A percentile compares a stretch with the other conserved stretches of the same genome.
These are phyloP conservation scores for Penicillium psychrosexuale DNA, from an alignment of 2,329 filamentous ascomycete genomes.

Conservation along the genomic window DNA sequence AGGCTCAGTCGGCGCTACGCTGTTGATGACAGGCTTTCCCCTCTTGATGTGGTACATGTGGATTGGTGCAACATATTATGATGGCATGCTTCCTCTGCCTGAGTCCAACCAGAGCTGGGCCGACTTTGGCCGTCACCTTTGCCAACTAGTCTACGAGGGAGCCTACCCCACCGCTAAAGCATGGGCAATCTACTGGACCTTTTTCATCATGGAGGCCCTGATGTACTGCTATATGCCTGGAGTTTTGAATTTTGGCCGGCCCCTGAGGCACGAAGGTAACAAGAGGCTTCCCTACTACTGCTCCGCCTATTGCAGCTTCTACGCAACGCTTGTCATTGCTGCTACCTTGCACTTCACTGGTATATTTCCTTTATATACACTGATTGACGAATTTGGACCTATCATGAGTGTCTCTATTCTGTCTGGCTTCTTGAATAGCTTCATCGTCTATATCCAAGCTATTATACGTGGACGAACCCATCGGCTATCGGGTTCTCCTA, in stretches of 20 bases:
- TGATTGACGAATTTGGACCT: conserved; percentile 91
- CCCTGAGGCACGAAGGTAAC: conserved; percentile 73
- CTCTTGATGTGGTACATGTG: conserved; percentile 98
- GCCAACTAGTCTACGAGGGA: conserved; percentile 69
- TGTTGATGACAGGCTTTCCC: conserved; percentile 88
- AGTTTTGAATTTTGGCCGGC: conserved; percentile 81
- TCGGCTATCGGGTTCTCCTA: conserved; percentile 76
- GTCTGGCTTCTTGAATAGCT: conserved; percentile 76
- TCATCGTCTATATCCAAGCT: conserved; percentile 81
- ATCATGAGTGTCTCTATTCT: conserved; percentile 88
- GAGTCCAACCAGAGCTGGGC: conserved; percentile 59
- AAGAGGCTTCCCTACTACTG: conserved; percentile 91
- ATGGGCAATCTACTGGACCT: conserved; percentile 92
- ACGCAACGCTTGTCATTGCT: conserved; percentile 71
- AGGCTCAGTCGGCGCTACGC: conserved; percentile 68
- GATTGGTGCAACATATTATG: conserved; percentile 88
- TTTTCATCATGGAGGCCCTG: conserved; percentile 76
- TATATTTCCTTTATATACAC: conserved; percentile 79
- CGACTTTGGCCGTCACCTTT: conserved; percentile 70
- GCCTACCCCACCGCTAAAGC: conserved; percentile 78
- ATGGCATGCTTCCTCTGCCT: conserved; percentile 71
- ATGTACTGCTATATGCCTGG: conserved; percentile 85
- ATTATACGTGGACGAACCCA: conserved; percentile 74
- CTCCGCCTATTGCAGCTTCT: conserved; percentile 81
- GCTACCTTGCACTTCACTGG: conserved; percentile 72